Conservation (phyloP, 2,329 filamentous ascomycete species). For the Pyrenophora graminea region DNA sequence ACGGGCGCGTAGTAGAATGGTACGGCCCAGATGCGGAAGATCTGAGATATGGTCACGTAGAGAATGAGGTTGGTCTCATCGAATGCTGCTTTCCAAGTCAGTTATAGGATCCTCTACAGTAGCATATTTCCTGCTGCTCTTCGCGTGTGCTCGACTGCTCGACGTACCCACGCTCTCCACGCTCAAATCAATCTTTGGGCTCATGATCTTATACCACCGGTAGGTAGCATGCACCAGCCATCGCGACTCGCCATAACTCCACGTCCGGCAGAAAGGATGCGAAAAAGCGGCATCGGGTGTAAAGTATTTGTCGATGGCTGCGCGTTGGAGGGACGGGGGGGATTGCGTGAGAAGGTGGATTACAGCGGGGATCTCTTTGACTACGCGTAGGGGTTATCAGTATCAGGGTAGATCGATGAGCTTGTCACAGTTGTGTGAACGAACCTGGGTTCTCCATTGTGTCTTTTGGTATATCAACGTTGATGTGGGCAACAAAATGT, state of each 20-base stretch:
- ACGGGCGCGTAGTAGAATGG: constrained; percentile 74
- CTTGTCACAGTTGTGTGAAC: neutral
- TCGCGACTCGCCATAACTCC: constrained; percentile 64
- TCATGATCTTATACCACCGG: constrained; percentile 75
- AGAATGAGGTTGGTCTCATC: constrained; percentile 69
- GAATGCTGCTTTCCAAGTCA: constrained; percentile 57
- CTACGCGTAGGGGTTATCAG: constrained; percentile 26
- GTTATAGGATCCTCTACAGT: neutral
- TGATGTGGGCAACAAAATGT: neutral
- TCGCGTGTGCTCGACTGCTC: neutral
- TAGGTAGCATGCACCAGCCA: constrained; percentile 72
- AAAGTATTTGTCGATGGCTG: constrained; percentile 73
- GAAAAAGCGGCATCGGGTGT: constrained; percentile 71
- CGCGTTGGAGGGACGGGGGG: constrained; percentile 66
- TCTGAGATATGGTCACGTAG: constrained; percentile 74
- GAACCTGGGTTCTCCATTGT: constrained; percentile 39
- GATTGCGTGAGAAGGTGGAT: constrained; percentile 72
- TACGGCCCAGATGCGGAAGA: constrained; percentile 76
- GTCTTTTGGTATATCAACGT: neutral
- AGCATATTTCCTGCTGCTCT: no score
- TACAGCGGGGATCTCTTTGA: constrained; percentile 65
- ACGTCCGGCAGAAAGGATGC: constrained; percentile 77
- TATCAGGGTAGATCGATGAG: no score
- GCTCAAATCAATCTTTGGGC: constrained; percentile 69
- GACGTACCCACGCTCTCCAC: constrained; percentile 64